A percentile compares a stretch with the other conserved stretches of the same genome.
These are phyloP conservation scores for Pestalotiopsis fici DNA, from an alignment of 2,329 filamentous ascomycete genomes.

Conservation along the genomic window DNA sequence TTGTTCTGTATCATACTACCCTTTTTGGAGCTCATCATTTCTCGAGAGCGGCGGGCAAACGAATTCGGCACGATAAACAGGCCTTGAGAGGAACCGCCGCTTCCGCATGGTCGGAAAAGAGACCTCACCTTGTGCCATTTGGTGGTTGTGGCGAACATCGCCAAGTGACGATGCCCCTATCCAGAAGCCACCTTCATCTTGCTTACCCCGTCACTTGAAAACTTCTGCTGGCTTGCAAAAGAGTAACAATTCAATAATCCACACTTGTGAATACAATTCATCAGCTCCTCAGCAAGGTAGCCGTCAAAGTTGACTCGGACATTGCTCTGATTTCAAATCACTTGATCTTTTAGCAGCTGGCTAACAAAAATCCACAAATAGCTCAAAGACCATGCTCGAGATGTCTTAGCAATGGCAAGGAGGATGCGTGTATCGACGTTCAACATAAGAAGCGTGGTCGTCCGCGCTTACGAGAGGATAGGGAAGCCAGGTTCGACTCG, in stretches of 20 bases:
- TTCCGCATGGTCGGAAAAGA: no score
- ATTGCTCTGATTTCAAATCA: not conserved
- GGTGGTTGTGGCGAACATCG: not conserved
- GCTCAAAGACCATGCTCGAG: conserved; percentile 77
- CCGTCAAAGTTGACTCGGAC: not conserved
- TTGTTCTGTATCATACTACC: conserved; percentile 8
- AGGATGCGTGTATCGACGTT: conserved; percentile 80
- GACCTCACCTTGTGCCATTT: not conserved
- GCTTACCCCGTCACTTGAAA: not conserved
- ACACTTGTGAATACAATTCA: not conserved
- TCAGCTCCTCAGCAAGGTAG: not conserved
- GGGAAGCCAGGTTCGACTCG: conserved; percentile 59
- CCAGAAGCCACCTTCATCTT: not conserved
- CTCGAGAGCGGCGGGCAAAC: not conserved
- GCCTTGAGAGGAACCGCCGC: not conserved
- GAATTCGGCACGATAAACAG: not conserved
- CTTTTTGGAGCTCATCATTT: not conserved
- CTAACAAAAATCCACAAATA: conserved; percentile 35
- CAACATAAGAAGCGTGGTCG: conserved; percentile 84
- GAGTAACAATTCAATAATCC: not conserved
- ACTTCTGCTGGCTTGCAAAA: not conserved
- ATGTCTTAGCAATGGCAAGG: conserved; percentile 76
- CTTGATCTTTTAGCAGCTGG: not conserved
- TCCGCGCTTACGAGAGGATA: conserved; percentile 74
- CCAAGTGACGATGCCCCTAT: not conserved